Evolutionary conservation across 2,329 filamentous ascomycete genomes (phyloP).

Genomic region (Colletotrichum sp.): DNA sequence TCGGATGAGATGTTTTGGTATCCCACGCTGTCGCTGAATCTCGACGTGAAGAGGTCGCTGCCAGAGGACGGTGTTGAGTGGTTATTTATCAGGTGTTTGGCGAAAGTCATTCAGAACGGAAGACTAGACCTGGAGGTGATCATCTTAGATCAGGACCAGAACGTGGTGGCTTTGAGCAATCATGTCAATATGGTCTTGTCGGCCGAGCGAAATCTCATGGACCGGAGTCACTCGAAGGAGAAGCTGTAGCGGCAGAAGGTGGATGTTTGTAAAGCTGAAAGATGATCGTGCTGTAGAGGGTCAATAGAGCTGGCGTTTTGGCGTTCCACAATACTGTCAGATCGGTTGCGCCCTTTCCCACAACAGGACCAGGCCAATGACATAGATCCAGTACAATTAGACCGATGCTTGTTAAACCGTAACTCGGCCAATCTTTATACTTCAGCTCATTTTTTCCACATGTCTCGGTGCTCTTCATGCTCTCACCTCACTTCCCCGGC

Average conservation of each 20-base stretch:
- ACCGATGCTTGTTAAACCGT: fast-evolving
- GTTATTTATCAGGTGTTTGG: conserved; percentile 68
- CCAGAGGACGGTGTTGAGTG: conserved; percentile 74
- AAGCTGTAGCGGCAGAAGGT: background rate
- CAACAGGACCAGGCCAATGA: fast-evolving
- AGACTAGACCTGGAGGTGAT: conserved; percentile 77
- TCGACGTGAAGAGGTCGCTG: conserved; percentile 78
- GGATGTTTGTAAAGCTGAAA: background rate
- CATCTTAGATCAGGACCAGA: conserved; percentile 56
- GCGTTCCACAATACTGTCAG: background rate
- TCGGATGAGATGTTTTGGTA: conserved; percentile 65
- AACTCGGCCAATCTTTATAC: too few relatives aligned
- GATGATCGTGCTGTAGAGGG: background rate
- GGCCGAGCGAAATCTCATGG: conserved; percentile 20
- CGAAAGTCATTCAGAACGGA: conserved; percentile 73
- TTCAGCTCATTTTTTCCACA: background rate
- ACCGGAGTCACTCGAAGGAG: background rate
- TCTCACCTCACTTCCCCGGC: background rate
- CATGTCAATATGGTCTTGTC: conserved; percentile 23
- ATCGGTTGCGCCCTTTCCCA: background rate
- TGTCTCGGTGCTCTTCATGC: background rate
- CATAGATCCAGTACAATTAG: background rate
- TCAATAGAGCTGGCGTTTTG: background rate
- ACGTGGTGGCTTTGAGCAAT: conserved; percentile 32
- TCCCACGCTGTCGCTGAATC: conserved; percentile 75